Base-by-base conservation (phyloP, 768 basidiomycete species). In the Tubosaeta sp. region DNA sequence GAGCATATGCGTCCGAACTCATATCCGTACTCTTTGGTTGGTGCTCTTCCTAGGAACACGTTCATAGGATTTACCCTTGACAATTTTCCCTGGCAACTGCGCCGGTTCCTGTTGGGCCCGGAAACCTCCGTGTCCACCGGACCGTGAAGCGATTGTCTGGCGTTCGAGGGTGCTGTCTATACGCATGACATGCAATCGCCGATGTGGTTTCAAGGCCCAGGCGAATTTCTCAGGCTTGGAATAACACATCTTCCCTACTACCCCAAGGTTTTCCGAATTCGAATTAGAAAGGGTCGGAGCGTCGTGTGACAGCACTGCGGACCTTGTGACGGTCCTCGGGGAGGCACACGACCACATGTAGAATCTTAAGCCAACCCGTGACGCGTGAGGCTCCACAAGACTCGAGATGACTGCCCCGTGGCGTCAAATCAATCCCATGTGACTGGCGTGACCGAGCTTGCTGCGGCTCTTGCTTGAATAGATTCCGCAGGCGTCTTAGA, bases 11-110 rank as follows among this genome's bases (percentile, higher is more conserved):
- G 38, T 18, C 32, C n/a, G 31, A 11, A 8, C 38, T 22, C 21
- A 12, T 34, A 22, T n/a, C 10, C 14, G 18, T 25, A 3, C 3
- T 31, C 40, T 21, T 24, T 7, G 31, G 41, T 42, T 47, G 49
- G 53, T 46, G 35, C 44, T 54, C 36, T 24, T 36, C 21, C 41
- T n/a, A 79, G 81, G 75, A 41, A 11, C 39, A 77, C 75, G 7
- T 55, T 51, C 29, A 62, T 88, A 51, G 80, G 14, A 34, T 34
- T 35, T 18, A 69, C 67, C 18, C 46, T 88, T 52, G 75, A 74
- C 60, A 87, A 90, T 64, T 63, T 54, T 6, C 48, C 76, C 72
- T 44, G 87, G 87, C 56, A 8, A 36, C 0, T 19, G 82, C 72
- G 13, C 48, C 77, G 7, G 78, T 84, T 72, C n/a, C 4, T 14